Conservation (phyloP, 495 filamentous ascomycete species). For the Penicillium atrosanguineum region DNA sequence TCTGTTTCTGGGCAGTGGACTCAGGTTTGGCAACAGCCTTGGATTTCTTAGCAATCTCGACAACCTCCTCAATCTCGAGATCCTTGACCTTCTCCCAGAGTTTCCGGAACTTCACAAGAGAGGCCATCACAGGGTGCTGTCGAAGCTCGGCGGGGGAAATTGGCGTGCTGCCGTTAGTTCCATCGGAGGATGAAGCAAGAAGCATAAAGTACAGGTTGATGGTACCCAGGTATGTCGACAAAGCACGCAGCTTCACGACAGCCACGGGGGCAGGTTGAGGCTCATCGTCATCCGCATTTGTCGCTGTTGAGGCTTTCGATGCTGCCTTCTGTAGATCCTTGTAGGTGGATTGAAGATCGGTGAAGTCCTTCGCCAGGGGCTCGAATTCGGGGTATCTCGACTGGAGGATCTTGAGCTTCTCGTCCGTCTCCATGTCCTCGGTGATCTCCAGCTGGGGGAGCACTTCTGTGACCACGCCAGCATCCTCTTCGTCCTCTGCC, state of each 20-base stretch:
- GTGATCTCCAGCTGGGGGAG: conserved; percentile 79
- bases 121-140: conserved; percentile 86
- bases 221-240: conserved; percentile 79
- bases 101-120: conserved; percentile 72
- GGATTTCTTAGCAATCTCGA: conserved; percentile 9
- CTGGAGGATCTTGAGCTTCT: conserved; percentile 72
- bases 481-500: conserved; percentile 36
- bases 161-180: conserved; percentile 44
- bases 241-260: conserved; percentile 69
- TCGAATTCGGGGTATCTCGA: conserved; percentile 89
- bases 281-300: conserved; percentile 28
- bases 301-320: conserved; percentile 44
- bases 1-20: conserved; percentile 23
- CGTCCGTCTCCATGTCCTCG: conserved; percentile 71
- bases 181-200: conserved; percentile 64
- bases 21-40: conserved; percentile 11
- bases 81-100: conserved; percentile 77
- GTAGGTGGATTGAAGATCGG: conserved; percentile 65
- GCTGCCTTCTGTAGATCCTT: conserved; percentile 55
- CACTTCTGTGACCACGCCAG: conserved; percentile 70
- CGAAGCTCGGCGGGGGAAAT: conserved; percentile 70
- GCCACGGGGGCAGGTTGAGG: conserved; percentile 42
- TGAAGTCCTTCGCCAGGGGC: conserved; percentile 75
- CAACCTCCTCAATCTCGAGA: conserved; percentile 25
- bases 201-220: conserved; percentile 93